These are phyloP conservation scores for Aspergillus cristatus DNA, from an alignment of 495 filamentous ascomycete genomes.

Conservation along the genomic window DNA sequence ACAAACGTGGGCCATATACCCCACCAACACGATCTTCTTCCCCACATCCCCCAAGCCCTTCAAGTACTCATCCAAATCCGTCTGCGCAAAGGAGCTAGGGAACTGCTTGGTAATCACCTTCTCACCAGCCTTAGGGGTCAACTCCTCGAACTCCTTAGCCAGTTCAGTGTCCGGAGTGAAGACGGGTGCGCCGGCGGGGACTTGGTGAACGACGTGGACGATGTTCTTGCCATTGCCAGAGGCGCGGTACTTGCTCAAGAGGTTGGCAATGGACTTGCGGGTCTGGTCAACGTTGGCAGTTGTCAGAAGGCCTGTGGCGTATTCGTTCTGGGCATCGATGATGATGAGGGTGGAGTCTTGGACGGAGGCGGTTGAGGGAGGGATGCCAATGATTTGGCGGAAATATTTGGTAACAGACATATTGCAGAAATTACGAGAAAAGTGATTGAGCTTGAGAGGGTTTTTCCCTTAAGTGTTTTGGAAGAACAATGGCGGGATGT, in stretches of 20 bases:
- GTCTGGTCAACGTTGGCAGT: conserved; percentile 36
- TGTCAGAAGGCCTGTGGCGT: conserved; percentile 43
- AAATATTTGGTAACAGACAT: conserved; percentile 28
- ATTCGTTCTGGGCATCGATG: conserved; percentile 59
- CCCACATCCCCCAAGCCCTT: conserved; percentile 19
- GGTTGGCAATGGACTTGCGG: conserved; percentile 35
- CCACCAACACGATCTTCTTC: conserved; percentile 42
- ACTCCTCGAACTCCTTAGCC: conserved; percentile 43
- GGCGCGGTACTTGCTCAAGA: conserved; percentile 45
- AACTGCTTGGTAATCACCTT: conserved; percentile 38
- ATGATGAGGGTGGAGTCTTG: conserved; percentile 49
- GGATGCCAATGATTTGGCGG: conserved; percentile 38
- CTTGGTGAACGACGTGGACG: conserved; percentile 48
- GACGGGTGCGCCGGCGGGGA: conserved; percentile 47
- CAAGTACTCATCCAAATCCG: conserved; percentile 33
- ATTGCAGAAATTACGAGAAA: no score
- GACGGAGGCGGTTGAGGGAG: conserved; percentile 38
- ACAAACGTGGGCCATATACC: conserved; percentile 56
- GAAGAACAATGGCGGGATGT: no score
- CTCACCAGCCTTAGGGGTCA: conserved; percentile 36
- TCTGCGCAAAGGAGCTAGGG: conserved; percentile 40
- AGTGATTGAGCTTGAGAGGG: no score
- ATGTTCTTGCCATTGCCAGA: conserved; percentile 30
- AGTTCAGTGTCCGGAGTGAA: conserved; percentile 48
- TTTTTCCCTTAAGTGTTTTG: no score